Evolutionary conservation across 176 grass and related monocot species (phyloP), one percentile per base, ranked within the genome.

Genomic region (Eleusine coracana): DNA sequence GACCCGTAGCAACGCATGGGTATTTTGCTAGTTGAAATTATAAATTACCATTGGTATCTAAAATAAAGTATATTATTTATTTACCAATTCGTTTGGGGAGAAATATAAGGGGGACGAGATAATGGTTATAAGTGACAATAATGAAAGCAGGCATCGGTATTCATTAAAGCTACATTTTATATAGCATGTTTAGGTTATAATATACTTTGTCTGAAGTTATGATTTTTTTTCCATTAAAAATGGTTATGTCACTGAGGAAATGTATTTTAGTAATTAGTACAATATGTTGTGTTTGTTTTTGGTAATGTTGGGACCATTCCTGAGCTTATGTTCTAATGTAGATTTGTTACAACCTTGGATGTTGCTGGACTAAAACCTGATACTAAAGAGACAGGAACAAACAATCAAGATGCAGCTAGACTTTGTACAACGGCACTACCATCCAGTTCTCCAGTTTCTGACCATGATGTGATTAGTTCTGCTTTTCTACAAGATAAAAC

Each of bases 271-370:
- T 83, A 73, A 42, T 73, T 51, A 28, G 29, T 83, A 73, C 48
- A 65, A 4, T 78, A 71, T 78, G 6, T 16, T 71, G 15, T 77
- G 65, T 76, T 86, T 86, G 3, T 72, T 36, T 80, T 70, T 55
- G 10, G 23, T 37, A 70, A 56, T 28, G 44, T 65, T 66, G 82
- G 20, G 42, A 52, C 28, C 6, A 80, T 76, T 40, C 29, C 54
- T 88, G 67, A 86, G 23, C 36, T 83, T 83, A 38, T n/a, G 20
- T 59, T 83, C 48, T 4, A 46, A 76, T 88, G 28, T 86, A 98
- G 96, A 82, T 95, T 98, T 93, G 85, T 93, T 81, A 86, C 83
- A 48, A 84, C 91, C 80, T 89, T 98, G 74, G 91, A 95, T 85
- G 92, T 93, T 83, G 86, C 81, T 67, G 89, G 85, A 51, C 92